phyloP scores from a whole-genome alignment of 306 rosid species.

The Castanopsis chinensis region DNA sequence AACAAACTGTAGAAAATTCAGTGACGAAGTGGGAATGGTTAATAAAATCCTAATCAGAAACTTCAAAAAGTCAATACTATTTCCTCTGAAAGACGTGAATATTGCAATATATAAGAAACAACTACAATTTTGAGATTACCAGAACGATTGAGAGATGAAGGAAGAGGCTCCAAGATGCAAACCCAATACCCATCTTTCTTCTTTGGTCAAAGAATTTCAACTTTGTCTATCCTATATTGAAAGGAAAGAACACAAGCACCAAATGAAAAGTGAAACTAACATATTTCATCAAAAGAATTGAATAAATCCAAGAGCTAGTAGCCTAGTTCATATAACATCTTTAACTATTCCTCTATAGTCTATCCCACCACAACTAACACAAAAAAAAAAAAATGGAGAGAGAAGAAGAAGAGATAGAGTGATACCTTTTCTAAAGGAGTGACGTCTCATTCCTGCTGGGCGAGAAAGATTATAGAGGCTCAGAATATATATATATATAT shows the following conservation, averaged over 20 bases:
- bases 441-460: too few relatives aligned
- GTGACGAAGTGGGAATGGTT: neutral
- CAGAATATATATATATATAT: too few relatives aligned
- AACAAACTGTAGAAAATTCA: slow-evolving; percentile 31
- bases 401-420: too few relatives aligned
- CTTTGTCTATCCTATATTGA: neutral
- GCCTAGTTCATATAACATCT: neutral
- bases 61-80: neutral
- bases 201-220: neutral
- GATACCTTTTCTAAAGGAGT: too few relatives aligned
- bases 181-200: slow-evolving; percentile 33
- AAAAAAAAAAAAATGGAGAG: too few relatives aligned
- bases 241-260: neutral
- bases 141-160: slow-evolving; percentile 29
- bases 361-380: too few relatives aligned
- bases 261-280: neutral
- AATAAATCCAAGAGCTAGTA: neutral
- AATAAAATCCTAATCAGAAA: neutral
- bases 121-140: slow-evolving; percentile 16
- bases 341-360: too few relatives aligned
- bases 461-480: too few relatives aligned
- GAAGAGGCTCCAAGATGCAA: slow-evolving; percentile 26
- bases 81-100: neutral
- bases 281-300: neutral
- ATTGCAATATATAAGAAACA: neutral